phyloP scores from a whole-genome alignment of 1,139 yeast species.

The Yamadazyma pseudoaaseri region DNA sequence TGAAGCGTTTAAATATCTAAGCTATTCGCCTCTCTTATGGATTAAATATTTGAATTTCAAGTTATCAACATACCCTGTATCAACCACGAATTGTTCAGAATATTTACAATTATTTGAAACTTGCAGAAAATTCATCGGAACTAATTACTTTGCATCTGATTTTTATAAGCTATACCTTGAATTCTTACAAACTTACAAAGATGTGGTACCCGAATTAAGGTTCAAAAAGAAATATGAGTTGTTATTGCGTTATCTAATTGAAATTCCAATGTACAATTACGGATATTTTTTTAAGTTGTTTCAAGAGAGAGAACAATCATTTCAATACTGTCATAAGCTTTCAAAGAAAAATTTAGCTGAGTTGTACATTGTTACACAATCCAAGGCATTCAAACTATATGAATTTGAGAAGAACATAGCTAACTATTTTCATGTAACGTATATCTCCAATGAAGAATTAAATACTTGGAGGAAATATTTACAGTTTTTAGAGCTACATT shows the following conservation, averaged over 20 bases:
- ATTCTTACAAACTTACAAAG: slow-evolving; percentile 42
- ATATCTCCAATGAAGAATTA: slow-evolving; percentile 44
- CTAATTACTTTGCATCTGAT: slow-evolving; percentile 69
- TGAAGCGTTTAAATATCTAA: slow-evolving; percentile 51
- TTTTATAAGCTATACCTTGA: slow-evolving; percentile 74
- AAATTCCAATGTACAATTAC: slow-evolving; percentile 77
- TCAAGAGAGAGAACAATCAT: slow-evolving; percentile 32
- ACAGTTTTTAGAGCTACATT: slow-evolving; percentile 48
- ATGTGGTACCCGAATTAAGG: slow-evolving; percentile 28
- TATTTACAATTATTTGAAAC: slow-evolving; percentile 48
- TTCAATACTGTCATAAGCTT: slow-evolving; percentile 21
- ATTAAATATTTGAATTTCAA: slow-evolving; percentile 57
- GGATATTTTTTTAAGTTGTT: slow-evolving; percentile 49
- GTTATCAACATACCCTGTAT: slow-evolving; percentile 33
- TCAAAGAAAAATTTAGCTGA: slow-evolving; percentile 44
- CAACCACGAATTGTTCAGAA: slow-evolving; percentile 20
- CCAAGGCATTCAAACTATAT: slow-evolving; percentile 59
- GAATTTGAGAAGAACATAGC: slow-evolving; percentile 57
- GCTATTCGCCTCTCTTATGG: slow-evolving; percentile 74
- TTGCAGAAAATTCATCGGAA: slow-evolving; percentile 66
- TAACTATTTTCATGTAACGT: slow-evolving; percentile 49
- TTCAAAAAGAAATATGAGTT: slow-evolving; percentile 37
- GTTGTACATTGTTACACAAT: slow-evolving; percentile 60
- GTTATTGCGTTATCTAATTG: slow-evolving; percentile 59
- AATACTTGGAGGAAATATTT: slow-evolving; percentile 62